Base-by-base conservation (phyloP, 179 eudicot species). In the Vitellaria paradoxa region DNA sequence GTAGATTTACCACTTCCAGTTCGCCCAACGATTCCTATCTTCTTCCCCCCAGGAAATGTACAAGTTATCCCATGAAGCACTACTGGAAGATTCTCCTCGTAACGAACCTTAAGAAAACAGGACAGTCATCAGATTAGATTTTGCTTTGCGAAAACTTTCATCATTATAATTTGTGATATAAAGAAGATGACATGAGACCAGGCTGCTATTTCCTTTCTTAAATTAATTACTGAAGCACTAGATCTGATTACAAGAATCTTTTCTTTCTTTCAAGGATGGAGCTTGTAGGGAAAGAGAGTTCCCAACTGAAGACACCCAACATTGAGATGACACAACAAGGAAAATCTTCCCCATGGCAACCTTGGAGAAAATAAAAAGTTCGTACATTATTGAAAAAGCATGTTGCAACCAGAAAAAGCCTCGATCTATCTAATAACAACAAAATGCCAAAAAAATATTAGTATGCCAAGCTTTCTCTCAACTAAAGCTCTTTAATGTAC, bases 1-100 rank as follows among this genome's bases (percentile, higher is more conserved):
- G 99, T 96, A 21, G 99, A 96, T 86, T 96, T 96, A 9, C 99
- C 99, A 85, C 99, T 96, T 70, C 99, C 98, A 55, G 99, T 96
- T 15, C 99, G 97, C 52, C 99, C 99, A 77, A 93, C 99, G 77
- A 96, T 90, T 68, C 98, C 99, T 76, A 93, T 93, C 83, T 91
- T 96, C 82, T 84, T 88, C 66, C 98, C 98, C 76, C 99, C 99
- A 40, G 98, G 99, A 82, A 96, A 91, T 59, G 74, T 87, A 86
- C 97, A 93, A 10, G 90, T 82, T 81, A 95, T 76, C 77, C 91
- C 95, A 84, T 87, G 99, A 76, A 95, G 93, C 78, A 95, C 99
- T 24, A 89, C 80, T 20, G 99, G 99, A 85, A 93, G 94, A 84
- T 81, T 93, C 80, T 90, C 96, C 86, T 93, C 93, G 82, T 95